phyloP scores from a whole-genome alignment of 2,329 filamentous ascomycete species.

The Sclerotinia minor region DNA sequence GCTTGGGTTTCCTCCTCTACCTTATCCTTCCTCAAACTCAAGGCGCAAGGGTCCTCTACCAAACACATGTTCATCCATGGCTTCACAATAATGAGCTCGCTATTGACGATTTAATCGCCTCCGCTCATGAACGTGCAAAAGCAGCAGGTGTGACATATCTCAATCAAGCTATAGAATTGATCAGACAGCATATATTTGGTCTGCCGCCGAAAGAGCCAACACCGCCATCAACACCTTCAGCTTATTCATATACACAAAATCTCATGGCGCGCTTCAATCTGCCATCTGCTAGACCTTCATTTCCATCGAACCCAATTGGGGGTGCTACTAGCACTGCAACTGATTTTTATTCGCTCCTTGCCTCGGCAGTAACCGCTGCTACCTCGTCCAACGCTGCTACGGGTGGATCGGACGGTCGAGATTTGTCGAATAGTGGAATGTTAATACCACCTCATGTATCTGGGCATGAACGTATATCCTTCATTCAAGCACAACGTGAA shows the following conservation, averaged over 20 bases:
- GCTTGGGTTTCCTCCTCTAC: conserved; percentile 84
- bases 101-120: conserved; percentile 88
- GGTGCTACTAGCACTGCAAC: conserved; percentile 48
- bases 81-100: conserved; percentile 80
- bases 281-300: conserved; percentile 64
- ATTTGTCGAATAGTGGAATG: conserved; percentile 58
- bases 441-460: conserved; percentile 71
- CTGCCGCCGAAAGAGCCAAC: conserved; percentile 58
- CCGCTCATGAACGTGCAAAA: conserved; percentile 75
- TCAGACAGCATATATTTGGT: conserved; percentile 78
- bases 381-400: conserved; percentile 35
- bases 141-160: conserved; percentile 75
- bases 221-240: conserved; percentile 50
- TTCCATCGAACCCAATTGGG: conserved; percentile 38
- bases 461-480: conserved; percentile 67
- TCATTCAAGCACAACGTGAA: conserved; percentile 78
- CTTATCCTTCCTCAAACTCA: conserved; percentile 98
- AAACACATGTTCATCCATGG: conserved; percentile 83
- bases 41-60: conserved; percentile 83
- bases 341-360: conserved; percentile 78
- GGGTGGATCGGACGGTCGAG: conserved; percentile 41
- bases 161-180: conserved; percentile 66
- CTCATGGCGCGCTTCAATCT: conserved; percentile 86
- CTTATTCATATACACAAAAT: conserved; percentile 68
- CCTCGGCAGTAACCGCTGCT: conserved; percentile 65